A percentile compares a stretch with the other conserved stretches of the same genome.
Conservation (phyloP, 805 yeast genomes). For the Metschnikowia rubicola region DNA sequence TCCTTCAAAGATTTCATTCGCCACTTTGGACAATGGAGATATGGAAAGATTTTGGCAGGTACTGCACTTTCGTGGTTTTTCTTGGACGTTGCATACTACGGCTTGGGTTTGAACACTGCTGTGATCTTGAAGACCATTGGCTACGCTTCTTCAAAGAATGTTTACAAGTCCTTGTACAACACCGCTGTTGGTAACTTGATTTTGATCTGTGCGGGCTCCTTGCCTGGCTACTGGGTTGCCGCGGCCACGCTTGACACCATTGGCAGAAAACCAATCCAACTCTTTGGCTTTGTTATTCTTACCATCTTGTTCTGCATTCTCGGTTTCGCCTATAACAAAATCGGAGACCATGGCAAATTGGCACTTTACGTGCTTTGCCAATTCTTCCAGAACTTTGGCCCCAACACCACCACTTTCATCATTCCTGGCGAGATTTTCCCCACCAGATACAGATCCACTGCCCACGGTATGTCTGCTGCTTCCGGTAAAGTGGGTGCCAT, state of each 20-base stretch:
- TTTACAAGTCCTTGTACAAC: conserved; percentile 68
- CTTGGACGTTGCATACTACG: conserved; percentile 88
- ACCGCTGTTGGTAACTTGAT: conserved; percentile 90
- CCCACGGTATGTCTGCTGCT: conserved; percentile 94
- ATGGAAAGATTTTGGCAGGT: conserved; percentile 78
- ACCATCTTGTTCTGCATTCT: conserved; percentile 72
- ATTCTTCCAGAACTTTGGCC: conserved; percentile 90
- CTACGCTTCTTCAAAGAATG: conserved; percentile 67
- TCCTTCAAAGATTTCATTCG: conserved; percentile 65
- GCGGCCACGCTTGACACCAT: conserved; percentile 75
- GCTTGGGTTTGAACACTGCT: conserved; percentile 81
- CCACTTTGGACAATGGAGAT: conserved; percentile 85
- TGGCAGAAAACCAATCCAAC: conserved; percentile 84
- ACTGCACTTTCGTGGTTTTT: conserved; percentile 91
- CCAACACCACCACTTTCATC: conserved; percentile 87
- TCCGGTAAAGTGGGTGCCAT: conserved; percentile 91
- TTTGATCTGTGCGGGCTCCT: conserved; percentile 89
- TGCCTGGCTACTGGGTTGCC: conserved; percentile 90
- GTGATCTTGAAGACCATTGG: conserved; percentile 79
- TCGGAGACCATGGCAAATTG: conserved; percentile 62
- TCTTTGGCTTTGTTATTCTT: conserved; percentile 68
- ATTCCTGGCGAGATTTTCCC: conserved; percentile 92
- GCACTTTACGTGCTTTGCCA: conserved; percentile 78
- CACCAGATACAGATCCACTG: conserved; percentile 92
- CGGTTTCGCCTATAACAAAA: conserved; percentile 79